Percentiles rank a stretch among this genome's conserved stretches.
These are phyloP conservation scores for Bruguiera sexangula DNA, from an alignment of 345 rosid species.

Conservation along the genomic window DNA sequence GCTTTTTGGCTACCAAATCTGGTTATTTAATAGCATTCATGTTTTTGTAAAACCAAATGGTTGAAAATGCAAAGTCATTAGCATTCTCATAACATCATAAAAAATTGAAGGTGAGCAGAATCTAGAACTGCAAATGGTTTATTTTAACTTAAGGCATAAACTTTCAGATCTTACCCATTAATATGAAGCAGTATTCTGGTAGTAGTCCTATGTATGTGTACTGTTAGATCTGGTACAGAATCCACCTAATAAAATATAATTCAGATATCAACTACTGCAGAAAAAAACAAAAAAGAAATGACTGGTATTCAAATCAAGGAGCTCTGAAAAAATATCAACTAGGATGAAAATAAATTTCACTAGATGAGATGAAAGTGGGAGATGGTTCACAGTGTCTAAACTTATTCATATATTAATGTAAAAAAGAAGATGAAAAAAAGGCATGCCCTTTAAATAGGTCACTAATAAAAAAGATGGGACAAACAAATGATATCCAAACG, in stretches of 20 bases:
- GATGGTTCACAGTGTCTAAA: too few relatives aligned
- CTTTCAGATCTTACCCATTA: slow-evolving; percentile 58
- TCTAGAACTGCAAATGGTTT: neutral
- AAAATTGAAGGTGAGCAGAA: neutral
- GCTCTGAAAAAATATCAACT: neutral
- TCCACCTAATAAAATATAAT: slow-evolving; percentile 64
- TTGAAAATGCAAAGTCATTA: neutral
- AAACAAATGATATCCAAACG: too few relatives aligned
- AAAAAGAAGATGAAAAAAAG: too few relatives aligned
- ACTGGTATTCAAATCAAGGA: neutral
- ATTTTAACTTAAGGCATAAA: neutral
- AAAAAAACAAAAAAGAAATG: neutral
- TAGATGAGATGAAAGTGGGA: slow-evolving; percentile 1
- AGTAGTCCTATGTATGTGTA: slow-evolving; percentile 82
- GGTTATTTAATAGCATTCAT: neutral
- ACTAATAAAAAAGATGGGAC: too few relatives aligned
- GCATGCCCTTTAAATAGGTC: too few relatives aligned
- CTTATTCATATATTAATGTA: too few relatives aligned
- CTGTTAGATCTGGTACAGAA: slow-evolving; percentile 70
- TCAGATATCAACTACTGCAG: neutral
- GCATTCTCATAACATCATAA: neutral
- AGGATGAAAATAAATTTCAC: neutral
- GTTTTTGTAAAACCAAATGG: too few relatives aligned
- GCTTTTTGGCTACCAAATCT: neutral
- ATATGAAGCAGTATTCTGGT: slow-evolving; percentile 87